Evolutionary conservation across 208 protist species (phyloP).

Genomic region (Vickermania ingenoplastis): DNA sequence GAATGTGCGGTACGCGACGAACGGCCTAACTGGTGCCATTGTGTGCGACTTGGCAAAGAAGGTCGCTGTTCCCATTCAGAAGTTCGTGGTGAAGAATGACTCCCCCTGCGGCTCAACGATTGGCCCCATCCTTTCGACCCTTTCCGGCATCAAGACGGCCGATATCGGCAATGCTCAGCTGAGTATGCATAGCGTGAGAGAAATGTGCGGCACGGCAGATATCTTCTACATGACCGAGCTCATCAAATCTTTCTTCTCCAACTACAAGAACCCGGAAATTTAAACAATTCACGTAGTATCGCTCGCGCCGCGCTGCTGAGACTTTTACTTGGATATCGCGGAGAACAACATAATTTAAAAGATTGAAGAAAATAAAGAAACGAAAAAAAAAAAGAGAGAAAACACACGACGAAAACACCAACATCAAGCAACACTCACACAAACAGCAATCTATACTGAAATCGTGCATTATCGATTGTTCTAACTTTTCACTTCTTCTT

Average conservation of each 20-base stretch:
- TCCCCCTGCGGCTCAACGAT: conserved; percentile 95
- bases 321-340: background rate
- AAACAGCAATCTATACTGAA: no score
- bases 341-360: background rate
- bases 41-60: conserved; percentile 74
- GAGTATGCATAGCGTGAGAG: conserved; percentile 96
- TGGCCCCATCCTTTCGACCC: conserved; percentile 91
- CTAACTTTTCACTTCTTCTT: no score
- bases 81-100: conserved; percentile 96
- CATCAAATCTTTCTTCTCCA: conserved; percentile 58
- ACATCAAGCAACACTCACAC: no score
- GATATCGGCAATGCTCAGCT: conserved; percentile 96
- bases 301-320: background rate
- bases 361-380: background rate
- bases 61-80: conserved; percentile 63
- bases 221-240: conserved; percentile 78
- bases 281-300: background rate
- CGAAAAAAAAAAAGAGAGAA: background rate
- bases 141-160: conserved; percentile 91
- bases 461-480: no score
- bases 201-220: conserved; percentile 92
- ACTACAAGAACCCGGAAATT: no score
- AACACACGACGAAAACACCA: no score
- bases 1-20: conserved; percentile 96
- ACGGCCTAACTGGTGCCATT: conserved; percentile 69